These are phyloP conservation scores for Leucocoprinus birnbaumii DNA, from an alignment of 768 basidiomycete genomes.

Conservation along the genomic window DNA sequence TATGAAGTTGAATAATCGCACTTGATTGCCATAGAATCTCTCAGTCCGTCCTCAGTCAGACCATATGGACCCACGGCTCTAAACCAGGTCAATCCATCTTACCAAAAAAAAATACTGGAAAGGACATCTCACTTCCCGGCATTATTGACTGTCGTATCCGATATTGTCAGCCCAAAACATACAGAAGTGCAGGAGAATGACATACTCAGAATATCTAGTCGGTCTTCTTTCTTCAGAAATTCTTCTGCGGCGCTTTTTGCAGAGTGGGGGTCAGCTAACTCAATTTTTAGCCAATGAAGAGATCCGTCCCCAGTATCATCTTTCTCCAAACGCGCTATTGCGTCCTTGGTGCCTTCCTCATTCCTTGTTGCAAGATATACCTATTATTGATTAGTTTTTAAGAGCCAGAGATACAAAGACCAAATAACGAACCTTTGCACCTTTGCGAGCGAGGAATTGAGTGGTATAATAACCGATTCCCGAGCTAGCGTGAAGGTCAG, in stretches of 20 bases:
- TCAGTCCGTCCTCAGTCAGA: conserved; percentile 17
- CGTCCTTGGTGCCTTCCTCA: conserved; percentile 14
- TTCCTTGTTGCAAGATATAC: conserved; percentile 20
- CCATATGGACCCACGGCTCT: conserved; percentile 10
- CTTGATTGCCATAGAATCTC: conserved; percentile 11
- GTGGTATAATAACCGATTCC: conserved; percentile 4
- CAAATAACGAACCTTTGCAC: background rate
- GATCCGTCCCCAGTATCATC: conserved; percentile 18
- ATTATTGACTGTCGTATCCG: conserved; percentile 45
- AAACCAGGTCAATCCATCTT: background rate
- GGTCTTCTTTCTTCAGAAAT: conserved; percentile 28
- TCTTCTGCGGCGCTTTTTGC: conserved; percentile 22
- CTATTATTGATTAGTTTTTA: background rate
- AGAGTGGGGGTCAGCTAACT: conserved; percentile 22
- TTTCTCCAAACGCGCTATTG: conserved; percentile 17
- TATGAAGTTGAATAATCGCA: background rate
- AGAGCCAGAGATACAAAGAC: background rate
- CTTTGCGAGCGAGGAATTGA: conserved; percentile 6
- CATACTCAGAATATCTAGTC: conserved; percentile 57
- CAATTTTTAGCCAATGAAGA: conserved; percentile 21
- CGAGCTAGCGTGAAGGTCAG: background rate
- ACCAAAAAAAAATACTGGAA: background rate
- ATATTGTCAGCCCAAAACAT: background rate
- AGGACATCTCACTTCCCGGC: conserved; percentile 22
- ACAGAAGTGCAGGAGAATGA: conserved; percentile 3